A percentile compares a stretch with the other conserved stretches of the same genome.
These are phyloP conservation scores for Fragaria iinumae DNA, from an alignment of 306 rosid species.

Conservation along the genomic window DNA sequence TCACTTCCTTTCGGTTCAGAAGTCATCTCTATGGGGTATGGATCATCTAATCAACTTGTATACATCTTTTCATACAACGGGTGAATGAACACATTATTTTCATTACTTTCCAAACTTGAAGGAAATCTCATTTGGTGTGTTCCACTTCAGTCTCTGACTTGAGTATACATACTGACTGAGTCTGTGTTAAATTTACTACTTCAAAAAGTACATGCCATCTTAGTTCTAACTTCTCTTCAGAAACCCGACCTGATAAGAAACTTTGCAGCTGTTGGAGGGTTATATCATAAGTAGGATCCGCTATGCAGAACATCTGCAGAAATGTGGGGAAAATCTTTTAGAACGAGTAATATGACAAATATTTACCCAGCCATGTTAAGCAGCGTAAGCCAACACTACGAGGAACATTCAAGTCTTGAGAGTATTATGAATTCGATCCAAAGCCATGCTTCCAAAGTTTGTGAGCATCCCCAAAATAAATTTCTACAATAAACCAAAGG, in stretches of 20 bases:
- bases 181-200: constrained; percentile 25
- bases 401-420: constrained; percentile 38
- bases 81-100: not conserved
- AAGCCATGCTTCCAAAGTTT: constrained; percentile 86
- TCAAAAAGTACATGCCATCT: constrained; percentile 69
- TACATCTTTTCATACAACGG: not conserved
- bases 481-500: constrained; percentile 54
- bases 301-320: constrained; percentile 84
- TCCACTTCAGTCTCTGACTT: not conserved
- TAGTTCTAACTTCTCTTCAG: constrained; percentile 81
- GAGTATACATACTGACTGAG: not conserved
- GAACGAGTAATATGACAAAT: not conserved
- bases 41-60: no score
- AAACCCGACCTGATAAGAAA: constrained; percentile 75
- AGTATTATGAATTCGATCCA: constrained; percentile 90
- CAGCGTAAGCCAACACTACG: constrained; percentile 1
- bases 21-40: no score
- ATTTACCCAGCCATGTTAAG: constrained; percentile 8
- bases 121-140: not conserved
- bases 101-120: not conserved
- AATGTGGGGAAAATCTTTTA: not conserved
- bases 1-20: no score
- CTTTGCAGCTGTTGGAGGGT: constrained; percentile 87
- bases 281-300: constrained; percentile 86
- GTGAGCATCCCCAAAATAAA: constrained; percentile 95